Conservation (phyloP, 352 stramenopile species). For the Globisporangium recalcitrans region DNA sequence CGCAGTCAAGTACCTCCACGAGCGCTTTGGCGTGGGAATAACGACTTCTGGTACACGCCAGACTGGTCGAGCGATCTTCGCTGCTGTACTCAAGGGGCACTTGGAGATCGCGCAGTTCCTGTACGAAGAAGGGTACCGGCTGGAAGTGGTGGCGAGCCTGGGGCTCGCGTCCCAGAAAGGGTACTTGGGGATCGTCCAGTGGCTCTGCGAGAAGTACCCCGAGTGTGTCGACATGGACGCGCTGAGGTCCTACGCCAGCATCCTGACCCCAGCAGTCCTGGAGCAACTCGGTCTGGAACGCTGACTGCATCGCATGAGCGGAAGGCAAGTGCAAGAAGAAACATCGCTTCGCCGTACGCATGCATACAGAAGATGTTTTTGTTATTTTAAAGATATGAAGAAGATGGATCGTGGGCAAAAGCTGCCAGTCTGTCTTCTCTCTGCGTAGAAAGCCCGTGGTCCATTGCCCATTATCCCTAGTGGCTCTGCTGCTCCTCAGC, state of each 20-base stretch:
- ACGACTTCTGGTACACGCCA: not conserved
- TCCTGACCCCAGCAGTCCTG: not conserved
- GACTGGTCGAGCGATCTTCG: not conserved
- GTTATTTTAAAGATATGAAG: conserved; percentile 6
- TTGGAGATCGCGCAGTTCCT: not conserved
- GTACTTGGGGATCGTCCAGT: not conserved
- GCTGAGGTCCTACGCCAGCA: not conserved
- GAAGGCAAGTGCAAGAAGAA: too few relatives aligned
- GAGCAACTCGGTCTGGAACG: not conserved
- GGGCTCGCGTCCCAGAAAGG: not conserved
- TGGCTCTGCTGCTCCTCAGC: conserved; percentile 19
- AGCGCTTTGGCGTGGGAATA: not conserved
- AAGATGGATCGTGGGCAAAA: not conserved
- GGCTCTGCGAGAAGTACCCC: not conserved
- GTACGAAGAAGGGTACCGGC: not conserved
- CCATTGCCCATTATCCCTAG: not conserved
- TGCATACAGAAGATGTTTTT: too few relatives aligned
- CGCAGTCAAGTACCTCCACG: not conserved
- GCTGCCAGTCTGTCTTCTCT: not conserved
- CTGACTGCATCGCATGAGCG: too few relatives aligned
- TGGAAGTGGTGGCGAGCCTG: not conserved
- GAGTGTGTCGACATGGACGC: not conserved
- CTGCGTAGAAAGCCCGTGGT: not conserved
- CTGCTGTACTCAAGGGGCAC: not conserved
- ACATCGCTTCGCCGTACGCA: too few relatives aligned